Percentiles rank a stretch among this genome's conserved stretches.
phyloP scores from a whole-genome alignment of 2,329 filamentous ascomycete species.

The Colletotrichum theobromicola region DNA sequence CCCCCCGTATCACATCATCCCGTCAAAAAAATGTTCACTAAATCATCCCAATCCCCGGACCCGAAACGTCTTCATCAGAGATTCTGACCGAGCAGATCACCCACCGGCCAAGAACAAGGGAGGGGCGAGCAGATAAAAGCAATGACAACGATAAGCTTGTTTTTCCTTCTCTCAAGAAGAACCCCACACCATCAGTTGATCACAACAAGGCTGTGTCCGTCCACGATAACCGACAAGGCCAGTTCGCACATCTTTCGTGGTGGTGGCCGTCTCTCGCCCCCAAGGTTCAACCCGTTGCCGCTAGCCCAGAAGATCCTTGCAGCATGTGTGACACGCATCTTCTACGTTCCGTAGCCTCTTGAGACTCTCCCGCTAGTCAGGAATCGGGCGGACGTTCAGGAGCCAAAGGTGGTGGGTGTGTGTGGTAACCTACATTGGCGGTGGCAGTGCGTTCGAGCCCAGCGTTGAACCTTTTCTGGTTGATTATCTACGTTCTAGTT shows the following conservation, averaged over 20 bases:
- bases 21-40: not conserved
- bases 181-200: not conserved
- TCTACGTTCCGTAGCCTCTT: not conserved
- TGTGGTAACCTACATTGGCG: not conserved
- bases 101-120: not conserved
- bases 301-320: not conserved
- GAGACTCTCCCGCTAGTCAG: not conserved
- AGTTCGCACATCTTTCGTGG: not conserved
- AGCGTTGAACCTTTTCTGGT: too few relatives aligned
- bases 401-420: not conserved
- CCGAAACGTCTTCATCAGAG: constrained; percentile 15
- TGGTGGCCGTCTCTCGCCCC: not conserved
- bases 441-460: not conserved
- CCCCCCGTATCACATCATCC: not conserved
- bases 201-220: not conserved
- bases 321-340: not conserved
- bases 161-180: not conserved
- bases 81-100: not conserved
- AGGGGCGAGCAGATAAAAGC: not conserved
- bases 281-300: not conserved
- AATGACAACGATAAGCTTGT: not conserved
- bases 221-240: not conserved
- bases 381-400: not conserved
- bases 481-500: not conserved
- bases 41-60: not conserved